Evolutionary conservation across 441 rosid genomes (phyloP).

Genomic region (Brassica hybrid): DNA sequence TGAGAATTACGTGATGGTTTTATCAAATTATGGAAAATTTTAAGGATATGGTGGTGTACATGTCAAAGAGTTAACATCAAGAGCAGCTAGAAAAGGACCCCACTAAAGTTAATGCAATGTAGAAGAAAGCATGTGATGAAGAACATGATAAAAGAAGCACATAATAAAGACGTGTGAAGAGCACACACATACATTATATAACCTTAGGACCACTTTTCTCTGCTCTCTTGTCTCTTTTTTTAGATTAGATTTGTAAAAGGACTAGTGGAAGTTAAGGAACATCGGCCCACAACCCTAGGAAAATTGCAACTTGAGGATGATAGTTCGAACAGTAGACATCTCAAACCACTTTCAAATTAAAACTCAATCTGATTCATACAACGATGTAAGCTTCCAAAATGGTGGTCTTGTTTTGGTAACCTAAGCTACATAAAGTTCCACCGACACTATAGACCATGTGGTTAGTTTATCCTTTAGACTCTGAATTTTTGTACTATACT

Average conservation of each 20-base stretch:
- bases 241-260: slow-evolving; percentile 39
- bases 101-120: slow-evolving; percentile 63
- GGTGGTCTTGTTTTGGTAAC: slow-evolving; percentile 30
- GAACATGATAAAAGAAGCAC: slow-evolving; percentile 61
- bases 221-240: slow-evolving; percentile 30
- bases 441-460: slow-evolving; percentile 31
- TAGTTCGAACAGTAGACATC: slow-evolving; percentile 59
- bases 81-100: slow-evolving; percentile 61
- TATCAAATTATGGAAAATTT: slow-evolving; percentile 46
- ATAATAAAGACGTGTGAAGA: slow-evolving; percentile 66
- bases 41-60: slow-evolving; percentile 37
- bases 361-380: slow-evolving; percentile 32
- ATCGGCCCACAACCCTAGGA: slow-evolving; percentile 75
- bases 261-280: slow-evolving; percentile 78
- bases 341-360: slow-evolving; percentile 28
- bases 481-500: too few species aligned
- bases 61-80: slow-evolving; percentile 57
- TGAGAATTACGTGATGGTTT: slow-evolving; percentile 43
- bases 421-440: slow-evolving; percentile 28
- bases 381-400: slow-evolving; percentile 28
- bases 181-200: slow-evolving; percentile 46
- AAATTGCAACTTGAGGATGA: slow-evolving; percentile 71
- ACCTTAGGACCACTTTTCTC: slow-evolving; percentile 64
- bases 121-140: slow-evolving; percentile 70
- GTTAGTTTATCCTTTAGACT: slow-evolving; percentile 10